Conservation (phyloP, 106 monocot species). For the Ottelia alismoides region DNA sequence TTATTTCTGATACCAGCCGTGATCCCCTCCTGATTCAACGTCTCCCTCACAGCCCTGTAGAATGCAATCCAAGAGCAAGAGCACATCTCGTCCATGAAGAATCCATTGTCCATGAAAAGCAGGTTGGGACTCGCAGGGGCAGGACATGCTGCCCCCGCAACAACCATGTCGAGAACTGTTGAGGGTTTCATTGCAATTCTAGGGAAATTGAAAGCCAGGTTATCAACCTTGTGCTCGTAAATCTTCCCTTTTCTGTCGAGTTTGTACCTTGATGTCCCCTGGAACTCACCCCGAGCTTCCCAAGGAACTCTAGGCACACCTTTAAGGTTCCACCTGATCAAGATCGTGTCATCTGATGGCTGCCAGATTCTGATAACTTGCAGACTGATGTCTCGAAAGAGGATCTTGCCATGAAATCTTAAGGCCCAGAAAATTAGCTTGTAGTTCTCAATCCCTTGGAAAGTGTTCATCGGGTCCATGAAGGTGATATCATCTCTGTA, state of each 20-base stretch:
- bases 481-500: constrained; percentile 80
- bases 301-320: constrained; percentile 85
- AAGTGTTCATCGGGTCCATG: constrained; percentile 67
- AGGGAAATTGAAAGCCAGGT: constrained; percentile 70
- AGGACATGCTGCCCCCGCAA: constrained; percentile 22
- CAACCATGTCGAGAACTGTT: constrained; percentile 54
- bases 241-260: constrained; percentile 91
- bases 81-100: constrained; percentile 1
- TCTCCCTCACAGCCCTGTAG: constrained; percentile 56
- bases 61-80: constrained; percentile 54
- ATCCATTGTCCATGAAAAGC: constrained; percentile 21
- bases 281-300: constrained; percentile 65
- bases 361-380: constrained; percentile 74
- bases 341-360: constrained; percentile 60
- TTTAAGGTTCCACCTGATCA: constrained; percentile 66
- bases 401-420: constrained; percentile 65
- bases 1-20: neutral
- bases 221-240: constrained; percentile 89
- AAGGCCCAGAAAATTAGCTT: constrained; percentile 77
- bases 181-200: constrained; percentile 8
- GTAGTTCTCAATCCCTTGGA: constrained; percentile 80
- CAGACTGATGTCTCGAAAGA: constrained; percentile 59
- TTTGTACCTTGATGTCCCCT: constrained; percentile 81
- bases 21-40: constrained; percentile 24
- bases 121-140: constrained; percentile 38